A percentile compares a stretch with the other conserved stretches of the same genome.
phyloP scores from a whole-genome alignment of 768 basidiomycete species.

The Hydnum rufescens region DNA sequence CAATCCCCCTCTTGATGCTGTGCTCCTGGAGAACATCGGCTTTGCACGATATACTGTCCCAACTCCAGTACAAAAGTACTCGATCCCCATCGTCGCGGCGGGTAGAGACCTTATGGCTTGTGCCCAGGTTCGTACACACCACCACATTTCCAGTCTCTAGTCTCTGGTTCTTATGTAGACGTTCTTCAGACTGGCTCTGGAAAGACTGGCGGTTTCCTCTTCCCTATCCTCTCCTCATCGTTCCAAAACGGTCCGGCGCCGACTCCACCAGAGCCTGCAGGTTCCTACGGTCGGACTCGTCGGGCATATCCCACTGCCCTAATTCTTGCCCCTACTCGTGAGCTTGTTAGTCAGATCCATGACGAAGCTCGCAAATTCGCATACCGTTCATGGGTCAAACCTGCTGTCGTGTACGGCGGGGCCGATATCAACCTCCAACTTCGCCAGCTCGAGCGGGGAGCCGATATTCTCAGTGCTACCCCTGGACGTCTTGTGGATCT shows the following conservation, averaged over 20 bases:
- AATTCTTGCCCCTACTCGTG: constrained; percentile 93
- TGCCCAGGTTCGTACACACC: constrained; percentile 35
- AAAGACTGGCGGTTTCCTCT: constrained; percentile 97
- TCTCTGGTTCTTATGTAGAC: not conserved
- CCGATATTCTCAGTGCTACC: constrained; percentile 90
- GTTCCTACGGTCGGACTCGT: constrained; percentile 34
- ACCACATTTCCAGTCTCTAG: not conserved
- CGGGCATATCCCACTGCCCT: constrained; percentile 96
- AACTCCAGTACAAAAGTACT: constrained; percentile 99
- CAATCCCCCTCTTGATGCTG: constrained; percentile 73
- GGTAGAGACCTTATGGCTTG: constrained; percentile 80
- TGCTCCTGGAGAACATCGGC: constrained; percentile 86
- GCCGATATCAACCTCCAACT: constrained; percentile 95
- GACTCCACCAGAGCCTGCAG: constrained; percentile 35
- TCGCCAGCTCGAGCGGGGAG: constrained; percentile 85
- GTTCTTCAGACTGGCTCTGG: constrained; percentile 72
- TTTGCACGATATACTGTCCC: constrained; percentile 87
- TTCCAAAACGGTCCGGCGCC: constrained; percentile 65
- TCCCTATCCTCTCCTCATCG: constrained; percentile 91
- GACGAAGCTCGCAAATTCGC: constrained; percentile 98
- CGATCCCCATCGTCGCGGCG: constrained; percentile 88
- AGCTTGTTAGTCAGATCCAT: constrained; percentile 97
- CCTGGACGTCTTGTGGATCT: constrained; percentile 96
- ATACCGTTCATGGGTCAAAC: constrained; percentile 97
- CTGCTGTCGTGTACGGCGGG: constrained; percentile 97